A percentile compares a stretch with the other conserved stretches of the same genome.
Conservation (phyloP, 768 basidiomycete genomes). For the Hemileccinum rubropunctum region DNA sequence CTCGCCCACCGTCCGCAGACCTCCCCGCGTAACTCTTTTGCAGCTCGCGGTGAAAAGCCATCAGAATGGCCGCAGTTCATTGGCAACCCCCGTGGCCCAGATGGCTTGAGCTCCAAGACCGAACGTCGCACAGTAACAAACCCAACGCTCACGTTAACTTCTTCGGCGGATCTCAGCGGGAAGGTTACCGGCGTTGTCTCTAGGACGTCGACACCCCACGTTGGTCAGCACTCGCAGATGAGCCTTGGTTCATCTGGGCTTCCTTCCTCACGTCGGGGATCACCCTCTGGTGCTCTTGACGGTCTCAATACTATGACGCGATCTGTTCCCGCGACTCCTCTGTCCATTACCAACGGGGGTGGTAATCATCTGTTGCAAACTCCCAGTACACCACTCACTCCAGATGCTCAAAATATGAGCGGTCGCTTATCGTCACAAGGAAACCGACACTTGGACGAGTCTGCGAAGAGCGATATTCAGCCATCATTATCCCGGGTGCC, state of each 20-base stretch:
- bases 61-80: constrained; percentile 96
- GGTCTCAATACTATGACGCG: constrained; percentile 59
- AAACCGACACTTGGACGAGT: constrained; percentile 47
- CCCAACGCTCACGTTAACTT: constrained; percentile 63
- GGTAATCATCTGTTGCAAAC: constrained; percentile 56
- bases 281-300: constrained; percentile 67
- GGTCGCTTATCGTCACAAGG: constrained; percentile 57
- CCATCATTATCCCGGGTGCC: constrained; percentile 71
- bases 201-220: constrained; percentile 60
- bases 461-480: constrained; percentile 55
- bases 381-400: constrained; percentile 60
- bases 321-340: constrained; percentile 81
- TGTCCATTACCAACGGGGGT: constrained; percentile 49
- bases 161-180: constrained; percentile 48
- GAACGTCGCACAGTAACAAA: constrained; percentile 76
- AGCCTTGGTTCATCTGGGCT: constrained; percentile 27
- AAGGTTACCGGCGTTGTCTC: constrained; percentile 49
- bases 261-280: constrained; percentile 68
- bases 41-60: constrained; percentile 62
- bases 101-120: constrained; percentile 48
- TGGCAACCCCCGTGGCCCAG: constrained; percentile 58
- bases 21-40: constrained; percentile 61
- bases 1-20: constrained; percentile 87
- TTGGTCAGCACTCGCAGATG: constrained; percentile 60
- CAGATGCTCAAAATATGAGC: constrained; percentile 56